Evolutionary conservation across 1,284 basidiomycete species (phyloP).

Genomic region (Boletus nobilissimus): DNA sequence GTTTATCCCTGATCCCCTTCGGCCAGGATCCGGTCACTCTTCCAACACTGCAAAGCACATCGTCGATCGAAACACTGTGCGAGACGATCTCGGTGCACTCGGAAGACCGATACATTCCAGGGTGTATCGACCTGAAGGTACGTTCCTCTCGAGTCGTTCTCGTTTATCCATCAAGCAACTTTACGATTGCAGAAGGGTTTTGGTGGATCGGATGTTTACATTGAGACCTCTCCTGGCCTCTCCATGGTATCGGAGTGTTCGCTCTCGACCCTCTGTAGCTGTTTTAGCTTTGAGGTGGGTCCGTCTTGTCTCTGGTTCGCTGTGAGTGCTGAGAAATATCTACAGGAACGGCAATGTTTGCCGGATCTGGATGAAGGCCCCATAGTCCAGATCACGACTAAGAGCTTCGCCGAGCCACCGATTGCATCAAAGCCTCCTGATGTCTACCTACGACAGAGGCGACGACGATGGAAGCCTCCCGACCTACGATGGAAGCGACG

Average conservation of each 20-base stretch:
- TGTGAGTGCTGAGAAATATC: not conserved
- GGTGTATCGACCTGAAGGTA: not conserved
- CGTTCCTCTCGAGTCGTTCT: not conserved
- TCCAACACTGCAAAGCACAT: not conserved
- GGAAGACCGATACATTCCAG: not conserved
- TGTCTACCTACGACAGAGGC: too few relatives aligned
- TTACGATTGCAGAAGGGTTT: not conserved
- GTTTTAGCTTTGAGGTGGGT: not conserved
- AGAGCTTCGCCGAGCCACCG: too few relatives aligned
- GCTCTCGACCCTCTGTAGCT: not conserved
- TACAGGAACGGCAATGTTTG: not conserved
- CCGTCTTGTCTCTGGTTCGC: not conserved
- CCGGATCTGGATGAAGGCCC: too few relatives aligned
- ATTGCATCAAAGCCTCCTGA: too few relatives aligned
- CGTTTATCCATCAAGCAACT: not conserved
- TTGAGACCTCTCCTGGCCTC: not conserved
- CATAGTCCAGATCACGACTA: too few relatives aligned
- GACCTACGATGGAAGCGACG: too few relatives aligned
- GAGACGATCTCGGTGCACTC: not conserved
- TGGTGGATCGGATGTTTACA: not conserved
- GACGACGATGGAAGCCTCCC: too few relatives aligned
- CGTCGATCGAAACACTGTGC: not conserved
- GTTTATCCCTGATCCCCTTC: not conserved
- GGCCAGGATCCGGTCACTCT: not conserved
- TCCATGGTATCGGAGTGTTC: not conserved